phyloP scores from a whole-genome alignment of 345 rosid genomes.

The Nasturtium officinale region DNA sequence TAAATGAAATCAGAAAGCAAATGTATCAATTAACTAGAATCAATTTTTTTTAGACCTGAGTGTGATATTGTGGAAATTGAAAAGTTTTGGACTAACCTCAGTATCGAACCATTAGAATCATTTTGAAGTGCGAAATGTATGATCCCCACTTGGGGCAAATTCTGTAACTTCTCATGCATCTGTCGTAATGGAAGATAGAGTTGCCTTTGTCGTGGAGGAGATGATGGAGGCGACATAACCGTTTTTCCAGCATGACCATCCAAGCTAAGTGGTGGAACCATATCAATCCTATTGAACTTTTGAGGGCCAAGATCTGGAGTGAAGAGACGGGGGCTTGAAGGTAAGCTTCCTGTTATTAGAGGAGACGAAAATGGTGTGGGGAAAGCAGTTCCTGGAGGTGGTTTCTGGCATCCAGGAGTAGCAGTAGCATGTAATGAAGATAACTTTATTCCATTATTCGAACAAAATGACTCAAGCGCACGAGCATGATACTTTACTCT shows the following conservation, averaged over 20 bases:
- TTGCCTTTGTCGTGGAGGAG: slow-evolving; percentile 71
- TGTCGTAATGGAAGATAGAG: slow-evolving; percentile 75
- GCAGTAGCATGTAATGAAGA: slow-evolving; percentile 55
- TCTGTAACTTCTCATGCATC: slow-evolving; percentile 88
- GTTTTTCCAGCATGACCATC: slow-evolving; percentile 74
- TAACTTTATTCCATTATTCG: slow-evolving; percentile 66
- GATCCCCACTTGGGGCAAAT: slow-evolving; percentile 88
- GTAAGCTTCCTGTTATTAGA: slow-evolving; percentile 86
- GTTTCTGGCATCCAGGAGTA: slow-evolving; percentile 58
- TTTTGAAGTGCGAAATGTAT: slow-evolving; percentile 90
- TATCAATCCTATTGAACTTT: slow-evolving; percentile 71
- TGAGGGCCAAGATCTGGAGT: slow-evolving; percentile 84
- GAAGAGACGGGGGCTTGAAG: slow-evolving; percentile 82
- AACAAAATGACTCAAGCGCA: slow-evolving; percentile 87
- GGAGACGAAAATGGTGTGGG: slow-evolving; percentile 92
- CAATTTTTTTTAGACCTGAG: slow-evolving; percentile 4
- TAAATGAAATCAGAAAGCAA: slow-evolving; percentile 21
- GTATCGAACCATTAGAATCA: slow-evolving; percentile 73
- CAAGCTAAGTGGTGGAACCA: slow-evolving; percentile 94
- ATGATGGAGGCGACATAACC: slow-evolving; percentile 65
- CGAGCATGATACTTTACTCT: slow-evolving; percentile 81
- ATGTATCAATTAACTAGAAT: slow-evolving; percentile 3
- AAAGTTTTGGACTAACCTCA: slow-evolving; percentile 62
- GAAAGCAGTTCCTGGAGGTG: slow-evolving; percentile 60
- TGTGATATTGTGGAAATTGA: background rate